A percentile compares a stretch with the other conserved stretches of the same genome.
These are phyloP conservation scores for Chalciporus chontae DNA, from an alignment of 768 basidiomycete genomes.

Conservation along the genomic window DNA sequence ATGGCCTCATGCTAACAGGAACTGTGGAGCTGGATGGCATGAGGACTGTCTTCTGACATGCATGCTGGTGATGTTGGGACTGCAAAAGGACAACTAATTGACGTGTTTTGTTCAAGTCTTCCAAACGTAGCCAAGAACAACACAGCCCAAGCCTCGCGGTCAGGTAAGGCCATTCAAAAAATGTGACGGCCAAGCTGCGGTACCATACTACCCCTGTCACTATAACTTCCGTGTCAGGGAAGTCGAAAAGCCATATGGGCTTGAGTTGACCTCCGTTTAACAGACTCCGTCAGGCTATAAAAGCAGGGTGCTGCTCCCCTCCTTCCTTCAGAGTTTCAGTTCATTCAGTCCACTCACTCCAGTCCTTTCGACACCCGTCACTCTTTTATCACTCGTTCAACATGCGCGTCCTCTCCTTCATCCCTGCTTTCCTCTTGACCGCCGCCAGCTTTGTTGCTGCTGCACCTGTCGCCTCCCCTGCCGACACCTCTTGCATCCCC, in stretches of 20 bases:
- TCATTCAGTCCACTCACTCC: not conserved
- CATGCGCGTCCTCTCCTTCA: constrained; percentile 17
- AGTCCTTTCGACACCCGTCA: constrained; percentile 12
- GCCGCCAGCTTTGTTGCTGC: constrained; percentile 8
- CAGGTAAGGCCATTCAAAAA: constrained; percentile 18
- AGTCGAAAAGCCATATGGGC: not conserved
- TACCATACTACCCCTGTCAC: not conserved
- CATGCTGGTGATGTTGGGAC: not conserved
- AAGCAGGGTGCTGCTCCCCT: not conserved
- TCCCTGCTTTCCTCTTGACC: constrained; percentile 10
- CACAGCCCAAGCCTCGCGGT: not conserved
- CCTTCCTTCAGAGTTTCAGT: constrained; percentile 1
- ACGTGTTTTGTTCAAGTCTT: constrained; percentile 5
- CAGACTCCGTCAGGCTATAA: constrained; percentile 12
- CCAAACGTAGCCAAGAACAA: not conserved
- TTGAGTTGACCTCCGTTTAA: not conserved
- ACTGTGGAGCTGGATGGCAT: not conserved
- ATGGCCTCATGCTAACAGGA: not conserved
- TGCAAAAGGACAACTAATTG: not conserved
- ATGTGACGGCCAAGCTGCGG: constrained; percentile 31
- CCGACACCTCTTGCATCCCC: constrained; percentile 5
- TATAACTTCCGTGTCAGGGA: not conserved
- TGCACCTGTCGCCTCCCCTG: not conserved
- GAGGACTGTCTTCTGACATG: constrained; percentile 5
- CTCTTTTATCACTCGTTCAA: constrained; percentile 8